Evolutionary conservation across 2,329 filamentous ascomycete species (phyloP).

Genomic region (Grosmannia huntii): DNA sequence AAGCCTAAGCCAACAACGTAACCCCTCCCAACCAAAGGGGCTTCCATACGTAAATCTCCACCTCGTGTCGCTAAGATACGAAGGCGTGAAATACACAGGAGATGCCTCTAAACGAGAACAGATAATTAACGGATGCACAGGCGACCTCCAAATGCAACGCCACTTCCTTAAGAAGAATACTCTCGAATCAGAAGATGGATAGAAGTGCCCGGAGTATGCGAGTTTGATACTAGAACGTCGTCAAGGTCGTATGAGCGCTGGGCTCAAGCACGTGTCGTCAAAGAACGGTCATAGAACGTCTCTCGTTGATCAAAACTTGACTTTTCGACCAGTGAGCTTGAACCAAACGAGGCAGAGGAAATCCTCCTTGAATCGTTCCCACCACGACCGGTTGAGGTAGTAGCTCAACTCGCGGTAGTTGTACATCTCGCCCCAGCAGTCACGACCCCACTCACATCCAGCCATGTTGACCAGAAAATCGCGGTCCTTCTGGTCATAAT

Average conservation of each 20-base stretch:
- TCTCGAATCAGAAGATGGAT: neutral
- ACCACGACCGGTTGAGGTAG: slow-evolving; percentile 69
- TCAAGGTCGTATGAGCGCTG: slow-evolving; percentile 5
- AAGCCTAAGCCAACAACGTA: neutral
- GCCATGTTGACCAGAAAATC: slow-evolving; percentile 99
- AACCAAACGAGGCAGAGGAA: slow-evolving; percentile 47
- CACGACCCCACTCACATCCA: slow-evolving; percentile 89
- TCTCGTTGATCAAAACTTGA: slow-evolving; percentile 35
- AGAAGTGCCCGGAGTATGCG: neutral
- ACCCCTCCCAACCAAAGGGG: neutral
- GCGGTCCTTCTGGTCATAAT: slow-evolving; percentile 73
- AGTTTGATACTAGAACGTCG: slow-evolving; percentile 2
- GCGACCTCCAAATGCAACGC: slow-evolving; percentile 1
- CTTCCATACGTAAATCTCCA: neutral
- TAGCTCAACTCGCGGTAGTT: slow-evolving; percentile 87
- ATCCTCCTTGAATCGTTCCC: slow-evolving; percentile 65
- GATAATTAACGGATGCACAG: neutral
- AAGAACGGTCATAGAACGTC: neutral
- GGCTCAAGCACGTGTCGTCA: neutral
- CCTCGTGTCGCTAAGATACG: neutral
- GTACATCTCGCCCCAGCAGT: slow-evolving; percentile 98
- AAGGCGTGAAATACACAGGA: neutral
- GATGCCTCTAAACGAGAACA: neutral
- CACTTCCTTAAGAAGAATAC: neutral
- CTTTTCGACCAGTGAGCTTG: slow-evolving; percentile 48